A percentile compares a stretch with the other conserved stretches of the same genome.
These are phyloP conservation scores for Cucumis hystrix DNA, from an alignment of 306 rosid genomes.

Conservation along the genomic window DNA sequence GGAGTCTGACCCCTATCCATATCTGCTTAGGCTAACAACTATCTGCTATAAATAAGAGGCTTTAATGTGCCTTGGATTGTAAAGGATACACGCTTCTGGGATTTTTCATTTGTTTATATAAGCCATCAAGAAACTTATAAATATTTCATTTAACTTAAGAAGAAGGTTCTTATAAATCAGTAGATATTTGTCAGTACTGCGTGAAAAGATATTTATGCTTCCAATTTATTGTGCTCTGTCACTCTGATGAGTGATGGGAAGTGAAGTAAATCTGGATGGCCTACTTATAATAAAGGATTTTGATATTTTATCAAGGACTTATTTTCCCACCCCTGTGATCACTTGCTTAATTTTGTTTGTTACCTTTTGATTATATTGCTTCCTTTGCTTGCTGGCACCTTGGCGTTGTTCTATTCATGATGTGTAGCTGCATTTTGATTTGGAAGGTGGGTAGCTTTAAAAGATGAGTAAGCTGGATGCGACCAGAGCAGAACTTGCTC, in stretches of 20 bases:
- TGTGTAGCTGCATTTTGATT: not conserved
- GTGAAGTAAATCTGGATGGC: not conserved
- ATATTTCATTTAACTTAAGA: not conserved
- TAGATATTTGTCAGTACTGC: not conserved
- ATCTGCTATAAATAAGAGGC: not conserved
- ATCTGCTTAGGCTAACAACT: not conserved
- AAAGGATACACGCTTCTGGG: not conserved
- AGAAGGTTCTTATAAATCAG: not conserved
- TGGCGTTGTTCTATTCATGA: not conserved
- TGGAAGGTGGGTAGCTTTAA: constrained; percentile 5
- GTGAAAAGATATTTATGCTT: not conserved
- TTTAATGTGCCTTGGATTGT: not conserved
- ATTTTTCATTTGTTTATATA: not conserved
- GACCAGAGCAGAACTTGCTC: constrained; percentile 81
- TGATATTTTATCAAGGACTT: not conserved
- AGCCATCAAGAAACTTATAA: not conserved
- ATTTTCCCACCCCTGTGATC: not conserved
- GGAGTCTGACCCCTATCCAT: not conserved
- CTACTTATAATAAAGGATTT: not conserved
- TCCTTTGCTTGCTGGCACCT: not conserved
- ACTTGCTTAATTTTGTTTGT: not conserved
- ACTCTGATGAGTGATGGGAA: not conserved
- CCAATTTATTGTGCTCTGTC: not conserved
- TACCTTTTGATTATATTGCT: not conserved
- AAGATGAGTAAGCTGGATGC: constrained; percentile 87